Conservation (phyloP, 768 basidiomycete genomes). For the Hydnomerulius pinastri region DNA sequence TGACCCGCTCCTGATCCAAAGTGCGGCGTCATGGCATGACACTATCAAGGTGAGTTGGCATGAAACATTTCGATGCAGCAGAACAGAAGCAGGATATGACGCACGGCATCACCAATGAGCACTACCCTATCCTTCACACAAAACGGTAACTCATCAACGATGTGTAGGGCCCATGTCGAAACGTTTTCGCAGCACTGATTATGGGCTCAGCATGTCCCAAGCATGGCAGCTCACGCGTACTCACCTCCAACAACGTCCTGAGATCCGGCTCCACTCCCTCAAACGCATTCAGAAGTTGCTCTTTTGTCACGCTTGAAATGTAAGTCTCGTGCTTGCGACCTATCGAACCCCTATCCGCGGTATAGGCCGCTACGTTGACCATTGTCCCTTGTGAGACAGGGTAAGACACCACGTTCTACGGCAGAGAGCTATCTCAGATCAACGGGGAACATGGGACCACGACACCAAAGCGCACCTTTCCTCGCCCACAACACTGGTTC, state of each 20-base stretch:
- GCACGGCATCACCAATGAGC: constrained; percentile 48
- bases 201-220: background rate
- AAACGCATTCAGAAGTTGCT: constrained; percentile 29
- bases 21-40: constrained; percentile 15
- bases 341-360: constrained; percentile 15
- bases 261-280: constrained; percentile 38
- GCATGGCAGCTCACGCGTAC: background rate
- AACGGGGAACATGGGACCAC: background rate
- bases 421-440: background rate
- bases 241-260: constrained; percentile 24
- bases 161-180: constrained; percentile 43
- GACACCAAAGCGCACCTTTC: background rate
- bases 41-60: background rate
- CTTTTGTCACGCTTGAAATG: constrained; percentile 22
- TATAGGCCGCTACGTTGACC: constrained; percentile 36
- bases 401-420: constrained; percentile 40
- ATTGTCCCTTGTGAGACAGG: constrained; percentile 37
- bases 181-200: constrained; percentile 33
- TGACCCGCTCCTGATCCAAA: constrained; percentile 13
- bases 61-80: background rate
- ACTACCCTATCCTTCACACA: constrained; percentile 40
- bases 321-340: constrained; percentile 24
- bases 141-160: constrained; percentile 36
- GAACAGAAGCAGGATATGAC: no score
- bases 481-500: constrained; percentile 6